Evolutionary conservation across 2,329 filamentous ascomycete species (phyloP), one percentile per base, ranked within the genome.

Genomic region (Alternaria sp.): DNA sequence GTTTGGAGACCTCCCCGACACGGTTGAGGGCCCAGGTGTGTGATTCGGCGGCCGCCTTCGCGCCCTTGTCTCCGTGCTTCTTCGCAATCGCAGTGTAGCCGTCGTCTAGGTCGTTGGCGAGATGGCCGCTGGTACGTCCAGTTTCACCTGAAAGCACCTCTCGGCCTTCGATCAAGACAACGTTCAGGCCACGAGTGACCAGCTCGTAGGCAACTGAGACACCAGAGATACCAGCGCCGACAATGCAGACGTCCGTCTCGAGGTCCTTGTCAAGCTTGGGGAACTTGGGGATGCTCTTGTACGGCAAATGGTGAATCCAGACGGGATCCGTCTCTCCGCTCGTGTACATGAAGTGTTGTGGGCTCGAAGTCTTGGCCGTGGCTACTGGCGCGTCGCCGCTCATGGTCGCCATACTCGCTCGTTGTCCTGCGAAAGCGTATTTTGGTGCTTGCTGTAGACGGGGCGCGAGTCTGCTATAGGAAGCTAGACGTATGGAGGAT

Each of bases 71-170:
- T 0, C 86, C 85, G 54, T 87, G 86, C 72, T 86, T 86, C 74
- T 83, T 82, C 8, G 80, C 80, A 56, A 88, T 86, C 23, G 82
- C 79, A 1, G 79, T 68, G 62, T 86, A 88, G 3, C 83, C 82
- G 55, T 87, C 86, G 28, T 88, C 86, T 3, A 88, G 75, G 4
- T 84, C 84, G 61, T 82, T 87, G 3, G 85, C 81, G 28, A 88
- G 73, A 68, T 88, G 86, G 0, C 86, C 86, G 45, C 81, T 84
- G 0, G 86, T 88, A 5, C 86, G 77, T 1, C 85, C 85, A 0
- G 82, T 83, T 71, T 88, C 86, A 3, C 86, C 86, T 3, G 85
- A 83, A 0, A 88, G 74, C 3, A 85, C 79, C n/a, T 87, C 81
- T 6, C 86, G 83, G 8, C 85, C 85, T 65, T 88, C 86, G 11